Conservation (phyloP, 768 basidiomycete genomes). For the Neoboletus brunneissimus region DNA sequence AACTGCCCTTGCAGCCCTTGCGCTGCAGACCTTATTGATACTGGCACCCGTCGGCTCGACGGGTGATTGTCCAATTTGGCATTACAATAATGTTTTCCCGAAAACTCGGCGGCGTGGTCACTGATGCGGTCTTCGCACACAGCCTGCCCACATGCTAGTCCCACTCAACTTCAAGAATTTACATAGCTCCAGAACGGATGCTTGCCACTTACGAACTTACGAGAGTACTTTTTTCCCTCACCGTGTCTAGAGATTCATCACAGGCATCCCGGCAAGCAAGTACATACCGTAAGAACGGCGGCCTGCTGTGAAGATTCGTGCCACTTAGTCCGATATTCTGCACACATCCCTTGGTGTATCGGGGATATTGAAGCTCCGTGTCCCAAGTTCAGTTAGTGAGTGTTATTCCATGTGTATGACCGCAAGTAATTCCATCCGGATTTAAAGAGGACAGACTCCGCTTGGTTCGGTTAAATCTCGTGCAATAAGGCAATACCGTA, state of each 20-base stretch:
- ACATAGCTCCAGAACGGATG: not conserved
- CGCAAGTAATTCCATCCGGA: not conserved
- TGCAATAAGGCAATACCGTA: not conserved
- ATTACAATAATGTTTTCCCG: not conserved
- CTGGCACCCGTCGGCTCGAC: not conserved
- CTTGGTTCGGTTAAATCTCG: not conserved
- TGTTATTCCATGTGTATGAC: not conserved
- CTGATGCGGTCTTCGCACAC: conserved; percentile 1
- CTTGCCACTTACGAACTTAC: not conserved
- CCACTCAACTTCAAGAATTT: not conserved
- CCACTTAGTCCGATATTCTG: not conserved
- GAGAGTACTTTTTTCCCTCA: not conserved
- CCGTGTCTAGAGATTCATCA: not conserved
- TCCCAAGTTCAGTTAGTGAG: not conserved
- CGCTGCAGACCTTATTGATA: not conserved
- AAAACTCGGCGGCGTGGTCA: not conserved
- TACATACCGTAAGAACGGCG: too few relatives aligned
- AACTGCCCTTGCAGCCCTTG: not conserved
- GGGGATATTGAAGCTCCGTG: not conserved
- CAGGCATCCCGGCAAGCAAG: not conserved
- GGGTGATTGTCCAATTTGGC: not conserved
- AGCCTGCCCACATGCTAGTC: not conserved
- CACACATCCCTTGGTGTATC: not conserved
- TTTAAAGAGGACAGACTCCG: not conserved
- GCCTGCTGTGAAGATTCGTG: not conserved